These are phyloP conservation scores for Vigna hirtella DNA, from an alignment of 306 rosid genomes.

Conservation along the genomic window DNA sequence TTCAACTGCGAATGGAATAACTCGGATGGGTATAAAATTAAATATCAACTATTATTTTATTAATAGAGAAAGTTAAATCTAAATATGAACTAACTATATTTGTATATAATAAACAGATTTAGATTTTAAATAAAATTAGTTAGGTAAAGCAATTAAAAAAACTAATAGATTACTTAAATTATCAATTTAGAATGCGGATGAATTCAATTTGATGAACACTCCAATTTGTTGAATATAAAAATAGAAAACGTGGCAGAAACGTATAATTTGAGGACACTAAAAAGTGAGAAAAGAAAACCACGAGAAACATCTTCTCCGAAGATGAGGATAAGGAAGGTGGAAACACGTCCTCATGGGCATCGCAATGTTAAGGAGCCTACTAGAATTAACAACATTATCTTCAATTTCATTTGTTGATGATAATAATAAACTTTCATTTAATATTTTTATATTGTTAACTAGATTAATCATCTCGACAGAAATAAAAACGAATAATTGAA, in stretches of 20 bases:
- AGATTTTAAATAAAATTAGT: not conserved
- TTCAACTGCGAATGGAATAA: too few relatives aligned
- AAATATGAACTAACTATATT: too few relatives aligned
- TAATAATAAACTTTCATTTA: not conserved
- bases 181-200: not conserved
- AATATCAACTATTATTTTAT: too few relatives aligned
- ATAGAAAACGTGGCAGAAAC: not conserved
- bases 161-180: not conserved
- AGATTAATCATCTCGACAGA: not conserved
- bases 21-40: too few relatives aligned
- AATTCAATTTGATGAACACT: not conserved
- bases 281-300: not conserved
- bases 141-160: not conserved
- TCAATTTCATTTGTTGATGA: not conserved
- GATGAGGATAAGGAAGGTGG: not conserved
- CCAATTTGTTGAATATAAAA: not conserved
- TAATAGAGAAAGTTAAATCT: too few relatives aligned
- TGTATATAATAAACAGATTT: not conserved
- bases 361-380: not conserved
- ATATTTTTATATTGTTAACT: too few relatives aligned
- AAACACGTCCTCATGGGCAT: not conserved
- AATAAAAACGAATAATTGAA: not conserved
- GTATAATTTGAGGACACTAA: not conserved
- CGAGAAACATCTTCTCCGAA: not conserved
- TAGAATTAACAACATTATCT: constrained; percentile 12